Evolutionary conservation across 306 rosid genomes (phyloP).

Genomic region (Cicer pinnatifidum): DNA sequence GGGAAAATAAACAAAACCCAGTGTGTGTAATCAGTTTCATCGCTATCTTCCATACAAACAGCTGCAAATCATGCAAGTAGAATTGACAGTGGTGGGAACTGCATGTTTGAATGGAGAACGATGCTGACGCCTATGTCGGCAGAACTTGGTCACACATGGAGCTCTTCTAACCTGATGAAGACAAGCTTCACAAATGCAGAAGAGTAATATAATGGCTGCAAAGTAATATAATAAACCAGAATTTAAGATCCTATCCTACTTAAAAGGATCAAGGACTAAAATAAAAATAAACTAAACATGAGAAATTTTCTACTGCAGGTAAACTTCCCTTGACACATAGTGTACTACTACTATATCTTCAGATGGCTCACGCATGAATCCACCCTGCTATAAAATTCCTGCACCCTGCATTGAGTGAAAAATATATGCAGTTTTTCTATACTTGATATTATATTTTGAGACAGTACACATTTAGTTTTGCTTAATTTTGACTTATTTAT

Average conservation of each 20-base stretch:
- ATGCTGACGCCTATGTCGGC: background rate
- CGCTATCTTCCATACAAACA: background rate
- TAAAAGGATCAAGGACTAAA: background rate
- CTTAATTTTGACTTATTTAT: background rate
- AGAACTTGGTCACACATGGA: background rate
- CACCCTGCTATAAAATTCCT: background rate
- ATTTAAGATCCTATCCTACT: background rate
- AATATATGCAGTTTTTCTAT: conserved; percentile 1
- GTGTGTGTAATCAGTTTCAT: background rate
- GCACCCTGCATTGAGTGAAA: background rate
- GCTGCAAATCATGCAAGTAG: background rate
- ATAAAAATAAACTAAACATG: background rate
- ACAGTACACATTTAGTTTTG: background rate
- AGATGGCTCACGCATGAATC: background rate
- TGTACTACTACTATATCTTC: background rate
- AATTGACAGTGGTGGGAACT: background rate
- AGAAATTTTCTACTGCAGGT: background rate
- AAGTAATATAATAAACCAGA: background rate
- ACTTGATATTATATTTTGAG: background rate
- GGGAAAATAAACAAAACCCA: background rate
- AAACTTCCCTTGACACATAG: conserved; percentile 12
- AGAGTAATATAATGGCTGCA: background rate
- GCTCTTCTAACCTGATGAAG: background rate
- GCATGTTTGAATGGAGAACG: background rate
- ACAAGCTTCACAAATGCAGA: background rate